These are phyloP conservation scores for Trypanosoma avium DNA, from an alignment of 208 protist genomes.

Conservation along the genomic window DNA sequence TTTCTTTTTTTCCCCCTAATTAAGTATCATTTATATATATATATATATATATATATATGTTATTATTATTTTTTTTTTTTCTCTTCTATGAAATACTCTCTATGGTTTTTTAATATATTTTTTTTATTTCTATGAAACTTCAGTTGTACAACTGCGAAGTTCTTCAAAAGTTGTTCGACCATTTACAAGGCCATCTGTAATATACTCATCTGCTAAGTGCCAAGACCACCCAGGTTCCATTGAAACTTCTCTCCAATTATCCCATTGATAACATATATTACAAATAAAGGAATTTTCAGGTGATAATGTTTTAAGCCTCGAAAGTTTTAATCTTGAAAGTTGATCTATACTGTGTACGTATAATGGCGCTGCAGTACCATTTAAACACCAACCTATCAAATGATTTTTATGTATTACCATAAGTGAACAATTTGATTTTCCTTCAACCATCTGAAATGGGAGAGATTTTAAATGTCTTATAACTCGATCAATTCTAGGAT, in stretches of 20 bases:
- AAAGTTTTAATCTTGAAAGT: conserved; percentile 35
- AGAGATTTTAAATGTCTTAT: conserved; percentile 19
- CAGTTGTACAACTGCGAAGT: neutral
- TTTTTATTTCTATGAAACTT: conserved; percentile 15
- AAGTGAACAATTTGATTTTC: neutral
- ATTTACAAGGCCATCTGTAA: conserved; percentile 39
- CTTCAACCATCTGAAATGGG: conserved; percentile 20
- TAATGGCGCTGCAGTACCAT: conserved; percentile 39
- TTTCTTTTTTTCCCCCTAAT: too few species aligned
- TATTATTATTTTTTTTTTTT: neutral
- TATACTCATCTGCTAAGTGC: conserved; percentile 38
- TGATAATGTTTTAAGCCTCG: conserved; percentile 38
- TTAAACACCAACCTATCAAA: conserved; percentile 60
- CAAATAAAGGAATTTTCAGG: conserved; percentile 50
- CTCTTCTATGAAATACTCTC: conserved; percentile 18
- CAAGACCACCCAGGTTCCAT: conserved; percentile 69
- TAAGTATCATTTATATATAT: neutral
- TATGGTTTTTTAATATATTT: too few species aligned
- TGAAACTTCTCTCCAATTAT: conserved; percentile 68
- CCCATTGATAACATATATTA: conserved; percentile 66
- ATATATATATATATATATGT: neutral
- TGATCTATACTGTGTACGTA: conserved; percentile 70
- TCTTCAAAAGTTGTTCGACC: conserved; percentile 25
- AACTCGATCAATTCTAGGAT: neutral
- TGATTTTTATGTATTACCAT: conserved; percentile 77